These are phyloP conservation scores for Debaryomyces hansenii DNA, from an alignment of 805 yeast genomes.

Conservation along the genomic window DNA sequence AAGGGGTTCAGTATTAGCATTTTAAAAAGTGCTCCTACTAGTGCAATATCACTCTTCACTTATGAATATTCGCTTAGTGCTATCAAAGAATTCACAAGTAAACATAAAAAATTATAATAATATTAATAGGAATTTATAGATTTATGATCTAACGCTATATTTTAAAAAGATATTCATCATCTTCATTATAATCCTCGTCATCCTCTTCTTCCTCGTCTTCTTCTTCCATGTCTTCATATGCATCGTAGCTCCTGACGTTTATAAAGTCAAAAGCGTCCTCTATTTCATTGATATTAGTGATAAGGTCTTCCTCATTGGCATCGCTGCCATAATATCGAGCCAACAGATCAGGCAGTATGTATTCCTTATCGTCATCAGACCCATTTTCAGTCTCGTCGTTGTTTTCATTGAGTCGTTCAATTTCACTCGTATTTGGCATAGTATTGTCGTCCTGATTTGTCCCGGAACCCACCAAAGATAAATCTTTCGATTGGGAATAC, in stretches of 20 bases:
- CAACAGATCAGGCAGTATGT: constrained; percentile 42
- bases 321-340: constrained; percentile 28
- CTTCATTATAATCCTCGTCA: constrained; percentile 10
- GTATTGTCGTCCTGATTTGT: not conserved
- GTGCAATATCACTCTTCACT: constrained; percentile 65
- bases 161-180: constrained; percentile 35
- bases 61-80: constrained; percentile 47
- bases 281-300: constrained; percentile 9
- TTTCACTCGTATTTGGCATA: constrained; percentile 6
- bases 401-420: not conserved
- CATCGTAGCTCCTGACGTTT: constrained; percentile 20
- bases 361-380: constrained; percentile 31
- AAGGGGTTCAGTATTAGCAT: constrained; percentile 72
- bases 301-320: constrained; percentile 15
- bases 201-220: constrained; percentile 16
- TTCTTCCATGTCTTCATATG: constrained; percentile 5
- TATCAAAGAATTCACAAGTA: constrained; percentile 1
- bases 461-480: constrained; percentile 8
- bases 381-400: constrained; percentile 18
- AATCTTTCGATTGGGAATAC: constrained; percentile 26
- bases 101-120: constrained; percentile 3
- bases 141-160: constrained; percentile 4
- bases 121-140: not conserved
- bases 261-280: constrained; percentile 31
- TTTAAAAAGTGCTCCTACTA: constrained; percentile 77